A percentile compares a stretch with the other conserved stretches of the same genome.
Conservation (phyloP, 83 land plant species). For the Picea abies region DNA sequence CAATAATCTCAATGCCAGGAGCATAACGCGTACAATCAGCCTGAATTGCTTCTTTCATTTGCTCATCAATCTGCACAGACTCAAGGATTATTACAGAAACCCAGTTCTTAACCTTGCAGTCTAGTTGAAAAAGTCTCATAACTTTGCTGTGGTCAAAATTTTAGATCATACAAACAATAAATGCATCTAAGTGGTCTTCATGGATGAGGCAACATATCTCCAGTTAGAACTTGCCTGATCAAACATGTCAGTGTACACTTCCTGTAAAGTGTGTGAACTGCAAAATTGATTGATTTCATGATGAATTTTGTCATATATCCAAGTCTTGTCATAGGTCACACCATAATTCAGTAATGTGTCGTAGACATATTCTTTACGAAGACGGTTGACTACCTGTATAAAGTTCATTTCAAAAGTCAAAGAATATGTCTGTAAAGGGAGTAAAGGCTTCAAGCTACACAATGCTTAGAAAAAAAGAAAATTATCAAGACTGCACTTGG, state of each 20-base stretch:
- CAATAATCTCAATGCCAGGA: slow-evolving; percentile 93
- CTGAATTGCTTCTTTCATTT: slow-evolving; percentile 96
- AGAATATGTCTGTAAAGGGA: neutral
- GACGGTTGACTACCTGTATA: slow-evolving; percentile 92
- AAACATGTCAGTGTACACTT: slow-evolving; percentile 96
- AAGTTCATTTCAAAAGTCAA: neutral
- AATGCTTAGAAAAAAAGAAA: neutral
- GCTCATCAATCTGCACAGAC: slow-evolving; percentile 86
- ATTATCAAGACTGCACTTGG: neutral
- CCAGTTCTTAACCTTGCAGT: neutral
- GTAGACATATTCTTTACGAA: slow-evolving; percentile 82
- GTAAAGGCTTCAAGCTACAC: neutral
- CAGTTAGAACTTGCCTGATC: slow-evolving; percentile 66
- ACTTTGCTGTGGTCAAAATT: slow-evolving; percentile 7
- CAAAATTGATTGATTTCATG: slow-evolving; percentile 99
- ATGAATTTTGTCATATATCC: slow-evolving; percentile 99
- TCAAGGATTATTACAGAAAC: neutral
- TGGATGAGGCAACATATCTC: no score
- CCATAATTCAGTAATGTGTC: slow-evolving; percentile 92
- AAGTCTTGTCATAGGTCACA: slow-evolving; percentile 93
- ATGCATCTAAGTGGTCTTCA: slow-evolving; percentile 4
- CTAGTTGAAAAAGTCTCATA: neutral
- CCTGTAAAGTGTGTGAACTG: slow-evolving; percentile 85
- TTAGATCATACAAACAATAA: slow-evolving; percentile 7
- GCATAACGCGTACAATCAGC: slow-evolving; percentile 96